Evolutionary conservation across 345 rosid genomes (phyloP), one percentile per base, ranked within the genome.

Genomic region (Combretum micranthum): DNA sequence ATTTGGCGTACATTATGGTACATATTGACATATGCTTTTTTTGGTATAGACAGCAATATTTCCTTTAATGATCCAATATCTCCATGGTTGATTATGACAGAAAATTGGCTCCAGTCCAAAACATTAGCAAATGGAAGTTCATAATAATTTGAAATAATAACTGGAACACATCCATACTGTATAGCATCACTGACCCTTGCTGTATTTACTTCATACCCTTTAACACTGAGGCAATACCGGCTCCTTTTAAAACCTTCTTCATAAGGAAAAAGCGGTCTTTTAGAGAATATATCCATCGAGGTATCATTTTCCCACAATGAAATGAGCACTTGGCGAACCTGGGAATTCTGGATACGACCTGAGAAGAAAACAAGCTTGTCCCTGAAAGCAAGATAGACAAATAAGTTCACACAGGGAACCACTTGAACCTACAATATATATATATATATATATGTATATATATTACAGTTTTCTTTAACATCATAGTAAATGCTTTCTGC

Each of bases 181-280:
- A 78, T 72, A 13, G 83, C 69, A 59, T 78, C 80, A 21, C 79
- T 63, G 50, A 77, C 54, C 60, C 75, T 68, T 0, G 80, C 75
- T 0, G 71, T 78, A 71, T 78, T 78, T 50, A 75, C 83, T 52
- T 75, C 77, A 47, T 75, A 75, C 14, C 83, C 77, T 53, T 53
- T 78, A n/a, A 75, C 77, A 42, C 72, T 77, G 63, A 72, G 77
- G 62, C 80, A 75, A 49, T 60, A 78, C 37, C 64, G 66, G 66
- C 83, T 75, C 54, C 71, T 67, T 69, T 45, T 69, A 32, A 78
- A 69, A 6, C 80, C 80, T 59, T 75, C 71, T 39, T 72, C 75
- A 7, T 66, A 78, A 2, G 71, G 61, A 57, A 63, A 69, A 48
- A 72, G 2, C 26, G 62, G 64, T 11, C 66, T 59, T 25, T 56